Evolutionary conservation across 78 protist genomes (phyloP).

Genomic region (Goniomonas avonlea): DNA sequence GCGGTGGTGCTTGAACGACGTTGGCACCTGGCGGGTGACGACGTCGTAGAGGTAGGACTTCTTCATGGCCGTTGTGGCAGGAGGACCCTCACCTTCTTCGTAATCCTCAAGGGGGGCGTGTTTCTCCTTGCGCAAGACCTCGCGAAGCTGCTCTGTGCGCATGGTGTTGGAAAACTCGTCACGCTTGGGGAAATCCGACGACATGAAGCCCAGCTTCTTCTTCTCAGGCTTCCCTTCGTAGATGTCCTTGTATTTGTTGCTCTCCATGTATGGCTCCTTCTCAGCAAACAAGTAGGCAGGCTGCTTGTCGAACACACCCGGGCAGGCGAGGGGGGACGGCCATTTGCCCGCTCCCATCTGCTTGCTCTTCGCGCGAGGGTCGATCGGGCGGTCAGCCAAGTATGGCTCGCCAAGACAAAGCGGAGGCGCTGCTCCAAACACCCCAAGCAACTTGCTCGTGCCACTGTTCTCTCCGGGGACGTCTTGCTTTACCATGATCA

Average conservation of each 20-base stretch:
- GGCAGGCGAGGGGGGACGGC: too few species aligned
- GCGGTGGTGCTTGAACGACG: not conserved
- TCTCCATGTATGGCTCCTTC: too few species aligned
- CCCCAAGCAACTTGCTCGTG: not conserved
- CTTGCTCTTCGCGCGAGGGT: too few species aligned
- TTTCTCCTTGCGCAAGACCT: not conserved
- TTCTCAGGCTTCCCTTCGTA: too few species aligned
- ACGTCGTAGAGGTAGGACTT: not conserved
- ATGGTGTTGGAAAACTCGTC: constrained; percentile 18
- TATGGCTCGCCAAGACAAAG: not conserved
- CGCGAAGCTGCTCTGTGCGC: not conserved
- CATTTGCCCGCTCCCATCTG: too few species aligned
- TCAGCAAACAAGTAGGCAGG: too few species aligned
- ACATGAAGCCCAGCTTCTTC: constrained; percentile 13
- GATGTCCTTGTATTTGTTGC: too few species aligned
- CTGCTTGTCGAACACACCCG: too few species aligned
- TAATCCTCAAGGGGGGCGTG: not conserved
- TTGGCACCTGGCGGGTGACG: not conserved
- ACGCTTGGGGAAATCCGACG: not conserved
- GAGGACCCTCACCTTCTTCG: not conserved
- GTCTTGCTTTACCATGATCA: too few species aligned
- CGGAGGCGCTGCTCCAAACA: not conserved
- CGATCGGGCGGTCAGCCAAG: too few species aligned
- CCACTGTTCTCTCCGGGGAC: not conserved
- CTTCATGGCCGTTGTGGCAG: not conserved